phyloP scores from a whole-genome alignment of 331 rosid genomes.

The Malus hybrid region DNA sequence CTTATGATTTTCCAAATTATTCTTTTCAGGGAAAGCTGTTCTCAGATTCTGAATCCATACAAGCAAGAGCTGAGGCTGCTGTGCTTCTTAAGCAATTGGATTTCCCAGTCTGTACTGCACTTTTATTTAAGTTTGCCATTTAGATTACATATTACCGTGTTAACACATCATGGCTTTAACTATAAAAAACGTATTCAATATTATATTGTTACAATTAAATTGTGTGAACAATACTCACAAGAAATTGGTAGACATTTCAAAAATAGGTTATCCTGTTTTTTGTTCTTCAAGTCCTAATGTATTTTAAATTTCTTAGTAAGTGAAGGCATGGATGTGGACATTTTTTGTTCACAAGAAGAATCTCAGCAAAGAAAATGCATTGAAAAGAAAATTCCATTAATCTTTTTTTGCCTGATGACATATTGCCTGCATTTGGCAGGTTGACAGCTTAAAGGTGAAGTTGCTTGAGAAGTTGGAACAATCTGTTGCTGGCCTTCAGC shows the following conservation, averaged over 20 bases:
- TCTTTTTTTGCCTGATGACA: not conserved
- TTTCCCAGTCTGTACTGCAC: constrained; percentile 60
- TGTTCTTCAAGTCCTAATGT: constrained; percentile 4
- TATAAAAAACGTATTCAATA: not conserved
- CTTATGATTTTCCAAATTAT: constrained; percentile 23
- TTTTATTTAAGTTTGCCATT: not conserved
- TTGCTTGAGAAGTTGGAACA: constrained; percentile 79
- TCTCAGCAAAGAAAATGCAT: not conserved
- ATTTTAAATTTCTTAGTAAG: not conserved
- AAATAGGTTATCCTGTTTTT: not conserved
- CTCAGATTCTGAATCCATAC: constrained; percentile 88
- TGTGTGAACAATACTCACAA: not conserved
- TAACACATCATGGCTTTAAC: not conserved
- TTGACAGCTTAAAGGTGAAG: constrained; percentile 69
- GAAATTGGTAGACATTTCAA: no score
- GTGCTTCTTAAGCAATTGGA: constrained; percentile 90
- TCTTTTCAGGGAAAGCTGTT: constrained; percentile 75
- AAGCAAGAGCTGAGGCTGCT: constrained; percentile 93
- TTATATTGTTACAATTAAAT: not conserved
- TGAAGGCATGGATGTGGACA: not conserved
- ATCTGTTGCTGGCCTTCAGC: constrained; percentile 54
- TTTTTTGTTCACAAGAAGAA: not conserved
- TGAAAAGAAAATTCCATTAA: not conserved
- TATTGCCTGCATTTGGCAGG: constrained; percentile 47
- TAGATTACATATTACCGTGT: not conserved